These are phyloP conservation scores for Piper betle DNA, from an alignment of 164 flowering plant species.

Conservation along the genomic window DNA sequence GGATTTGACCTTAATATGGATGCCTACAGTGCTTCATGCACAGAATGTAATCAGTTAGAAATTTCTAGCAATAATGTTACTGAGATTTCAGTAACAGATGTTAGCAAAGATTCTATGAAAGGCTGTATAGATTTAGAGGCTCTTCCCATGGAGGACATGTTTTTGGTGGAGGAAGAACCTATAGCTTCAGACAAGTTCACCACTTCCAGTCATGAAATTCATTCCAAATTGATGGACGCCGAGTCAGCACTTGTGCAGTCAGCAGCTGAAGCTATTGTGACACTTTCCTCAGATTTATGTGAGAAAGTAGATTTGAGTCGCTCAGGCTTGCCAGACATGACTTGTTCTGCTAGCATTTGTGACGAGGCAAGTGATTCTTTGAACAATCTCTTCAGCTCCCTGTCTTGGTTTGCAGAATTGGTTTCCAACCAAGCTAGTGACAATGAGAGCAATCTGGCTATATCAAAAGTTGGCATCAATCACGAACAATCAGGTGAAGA, in stretches of 20 bases:
- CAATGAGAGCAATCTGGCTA: constrained; percentile 6
- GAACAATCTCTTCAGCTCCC: constrained; percentile 10
- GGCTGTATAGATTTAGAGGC: constrained; percentile 60
- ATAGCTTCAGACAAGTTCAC: constrained; percentile 4
- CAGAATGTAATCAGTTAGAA: constrained; percentile 2
- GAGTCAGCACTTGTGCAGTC: constrained; percentile 12
- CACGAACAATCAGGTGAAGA: constrained; percentile 16
- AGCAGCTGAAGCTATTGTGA: constrained; percentile 49
- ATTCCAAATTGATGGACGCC: constrained; percentile 3
- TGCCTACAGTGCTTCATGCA: constrained; percentile 10
- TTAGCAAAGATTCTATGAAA: constrained; percentile 14
- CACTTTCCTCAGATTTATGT: constrained; percentile 24
- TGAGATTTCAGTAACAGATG: constrained; percentile 24
- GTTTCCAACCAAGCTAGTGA: constrained; percentile 12
- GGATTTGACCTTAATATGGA: constrained; percentile 56
- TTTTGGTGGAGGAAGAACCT: constrained; percentile 11
- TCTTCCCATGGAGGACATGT: constrained; percentile 18
- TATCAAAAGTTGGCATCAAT: constrained; percentile 3
- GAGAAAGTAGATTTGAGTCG: constrained; percentile 1
- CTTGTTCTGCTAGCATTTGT: neutral
- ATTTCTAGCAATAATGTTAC: constrained; percentile 18
- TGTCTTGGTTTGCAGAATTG: constrained; percentile 52
- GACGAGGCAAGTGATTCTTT: constrained; percentile 2
- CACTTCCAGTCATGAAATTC: constrained; percentile 3
- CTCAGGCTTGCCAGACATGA: neutral